Evolutionary conservation across 306 rosid species (phyloP).

Genomic region (Ceratonia siliqua): DNA sequence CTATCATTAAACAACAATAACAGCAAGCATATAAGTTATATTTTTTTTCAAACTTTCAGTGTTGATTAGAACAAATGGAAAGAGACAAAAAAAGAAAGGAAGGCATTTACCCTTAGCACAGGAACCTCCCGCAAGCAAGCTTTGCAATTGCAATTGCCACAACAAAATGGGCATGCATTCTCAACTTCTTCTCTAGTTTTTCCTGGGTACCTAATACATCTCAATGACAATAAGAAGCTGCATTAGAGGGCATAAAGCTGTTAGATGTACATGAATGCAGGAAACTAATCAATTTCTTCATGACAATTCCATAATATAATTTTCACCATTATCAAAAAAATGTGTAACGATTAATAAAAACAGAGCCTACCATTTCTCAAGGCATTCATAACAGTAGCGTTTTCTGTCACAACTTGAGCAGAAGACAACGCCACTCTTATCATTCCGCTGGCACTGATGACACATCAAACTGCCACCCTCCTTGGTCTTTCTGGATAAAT

Average conservation of each 20-base stretch:
- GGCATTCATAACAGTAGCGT: conserved; percentile 61
- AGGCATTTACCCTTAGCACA: conserved; percentile 32
- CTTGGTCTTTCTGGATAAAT: conserved; percentile 28
- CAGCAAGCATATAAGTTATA: background rate
- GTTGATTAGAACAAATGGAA: background rate
- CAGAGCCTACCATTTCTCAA: conserved; percentile 52
- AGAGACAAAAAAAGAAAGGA: conserved; percentile 1
- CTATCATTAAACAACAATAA: too few species aligned
- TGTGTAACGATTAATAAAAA: background rate
- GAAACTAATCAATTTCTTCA: conserved; percentile 22
- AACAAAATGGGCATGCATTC: conserved; percentile 61
- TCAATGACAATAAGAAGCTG: conserved; percentile 17
- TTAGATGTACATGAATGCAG: background rate
- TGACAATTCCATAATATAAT: background rate
- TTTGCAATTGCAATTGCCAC: conserved; percentile 70
- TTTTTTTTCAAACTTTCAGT: background rate
- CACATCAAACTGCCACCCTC: conserved; percentile 67
- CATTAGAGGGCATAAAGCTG: conserved; percentile 19
- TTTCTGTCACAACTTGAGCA: conserved; percentile 51
- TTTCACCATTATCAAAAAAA: background rate
- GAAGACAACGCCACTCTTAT: conserved; percentile 60
- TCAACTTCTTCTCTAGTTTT: conserved; percentile 49
- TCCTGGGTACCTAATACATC: conserved; percentile 63
- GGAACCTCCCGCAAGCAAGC: conserved; percentile 63
- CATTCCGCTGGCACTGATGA: conserved; percentile 72